phyloP scores from a whole-genome alignment of 208 protist genomes.

The Trichomonas vaginalis region DNA sequence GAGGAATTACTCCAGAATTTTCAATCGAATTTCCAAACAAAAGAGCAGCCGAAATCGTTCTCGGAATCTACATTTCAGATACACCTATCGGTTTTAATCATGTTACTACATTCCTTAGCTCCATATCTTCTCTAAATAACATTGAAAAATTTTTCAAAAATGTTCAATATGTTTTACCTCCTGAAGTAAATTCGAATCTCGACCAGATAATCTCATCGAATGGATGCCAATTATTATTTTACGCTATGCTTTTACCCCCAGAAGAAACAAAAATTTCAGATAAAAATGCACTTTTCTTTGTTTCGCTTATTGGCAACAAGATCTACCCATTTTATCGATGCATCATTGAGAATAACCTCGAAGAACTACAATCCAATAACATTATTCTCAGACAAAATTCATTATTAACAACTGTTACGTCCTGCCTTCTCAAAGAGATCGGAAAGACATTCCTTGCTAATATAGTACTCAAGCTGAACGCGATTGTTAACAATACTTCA shows the following conservation, averaged over 20 bases:
- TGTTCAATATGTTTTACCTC: not conserved
- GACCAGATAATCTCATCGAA: not conserved
- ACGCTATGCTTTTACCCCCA: not conserved
- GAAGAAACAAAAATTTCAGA: not conserved
- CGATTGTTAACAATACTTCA: not conserved
- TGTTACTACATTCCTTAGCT: not conserved
- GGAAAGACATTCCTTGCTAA: not conserved
- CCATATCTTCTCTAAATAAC: not conserved
- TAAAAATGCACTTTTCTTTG: not conserved
- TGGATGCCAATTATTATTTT: not conserved
- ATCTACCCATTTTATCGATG: not conserved
- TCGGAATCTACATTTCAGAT: not conserved
- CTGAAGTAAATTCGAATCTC: not conserved
- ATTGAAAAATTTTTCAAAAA: not conserved
- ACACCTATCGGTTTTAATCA: not conserved
- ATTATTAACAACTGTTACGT: not conserved
- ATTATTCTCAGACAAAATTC: not conserved
- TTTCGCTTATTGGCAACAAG: not conserved
- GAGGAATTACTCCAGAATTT: not conserved
- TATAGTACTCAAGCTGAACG: not conserved
- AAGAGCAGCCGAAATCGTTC: not conserved
- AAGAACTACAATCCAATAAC: not conserved
- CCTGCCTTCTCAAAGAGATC: not conserved
- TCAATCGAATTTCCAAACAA: not conserved
- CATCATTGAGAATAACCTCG: not conserved